Conservation (phyloP, 208 protist genomes). For the Crithidia expoeki region DNA sequence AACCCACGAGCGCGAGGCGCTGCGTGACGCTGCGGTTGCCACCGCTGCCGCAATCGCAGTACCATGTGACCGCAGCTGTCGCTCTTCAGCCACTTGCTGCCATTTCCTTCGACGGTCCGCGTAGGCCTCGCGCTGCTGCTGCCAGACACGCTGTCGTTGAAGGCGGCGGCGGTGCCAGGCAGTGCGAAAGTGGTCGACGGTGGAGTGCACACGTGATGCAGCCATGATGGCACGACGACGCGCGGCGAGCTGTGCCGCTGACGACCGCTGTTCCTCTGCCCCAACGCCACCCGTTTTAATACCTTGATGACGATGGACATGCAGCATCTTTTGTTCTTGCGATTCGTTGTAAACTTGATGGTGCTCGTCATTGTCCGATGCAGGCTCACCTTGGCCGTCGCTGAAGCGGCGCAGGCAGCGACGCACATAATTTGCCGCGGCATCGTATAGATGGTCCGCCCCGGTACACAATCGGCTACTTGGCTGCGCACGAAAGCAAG, state of each 20-base stretch:
- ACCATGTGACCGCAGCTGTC: conserved; percentile 16
- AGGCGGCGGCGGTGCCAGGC: conserved; percentile 9
- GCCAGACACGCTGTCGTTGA: conserved; percentile 9
- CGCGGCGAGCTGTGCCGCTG: conserved; percentile 11
- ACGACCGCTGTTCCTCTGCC: background rate
- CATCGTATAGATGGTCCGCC: background rate
- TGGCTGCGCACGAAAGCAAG: background rate
- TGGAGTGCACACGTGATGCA: conserved; percentile 20
- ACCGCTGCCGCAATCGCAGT: conserved; percentile 14
- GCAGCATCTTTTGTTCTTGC: background rate
- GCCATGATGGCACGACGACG: conserved; percentile 19
- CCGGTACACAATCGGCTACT: background rate
- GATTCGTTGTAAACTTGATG: background rate
- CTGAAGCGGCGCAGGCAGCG: conserved; percentile 3
- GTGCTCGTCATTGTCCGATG: background rate
- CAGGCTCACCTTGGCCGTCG: background rate
- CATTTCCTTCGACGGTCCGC: background rate
- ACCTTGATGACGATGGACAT: too few species aligned
- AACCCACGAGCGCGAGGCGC: background rate
- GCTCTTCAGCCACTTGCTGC: conserved; percentile 3
- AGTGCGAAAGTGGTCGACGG: conserved; percentile 27
- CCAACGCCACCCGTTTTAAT: background rate
- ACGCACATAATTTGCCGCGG: conserved; percentile 1
- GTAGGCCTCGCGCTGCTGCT: conserved; percentile 13
- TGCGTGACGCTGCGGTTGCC: conserved; percentile 20